A percentile compares a stretch with the other conserved stretches of the same genome.
These are phyloP conservation scores for sweet orange (Citrus sinensis) DNA, from an alignment of 345 rosid genomes.

Conservation along the genomic window DVS_A1.0 CM039168.1:26649501-26650000, in stretches of 20 bases:
- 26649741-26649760: constrained; percentile 3
- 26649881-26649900: not conserved
- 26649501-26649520: not conserved
- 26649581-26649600: not conserved
- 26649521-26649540: not conserved
- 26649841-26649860: not conserved
- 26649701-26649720: not conserved
- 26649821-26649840: not conserved
- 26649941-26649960: not conserved
- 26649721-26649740: constrained; percentile 1
- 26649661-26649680: not conserved
- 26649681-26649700: not conserved
- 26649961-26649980: not conserved
- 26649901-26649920: not conserved
- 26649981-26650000: not conserved
- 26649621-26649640: not conserved
- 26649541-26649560: not conserved
- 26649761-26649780: not conserved
- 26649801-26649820: not conserved
- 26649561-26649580: not conserved
- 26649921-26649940: not conserved
- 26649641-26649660: too few species aligned
- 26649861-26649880: not conserved
- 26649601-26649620: not conserved
- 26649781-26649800: not conserved